phyloP scores from a whole-genome alignment of 2,329 filamentous ascomycete species.

The Microsporum audouinii region DNA sequence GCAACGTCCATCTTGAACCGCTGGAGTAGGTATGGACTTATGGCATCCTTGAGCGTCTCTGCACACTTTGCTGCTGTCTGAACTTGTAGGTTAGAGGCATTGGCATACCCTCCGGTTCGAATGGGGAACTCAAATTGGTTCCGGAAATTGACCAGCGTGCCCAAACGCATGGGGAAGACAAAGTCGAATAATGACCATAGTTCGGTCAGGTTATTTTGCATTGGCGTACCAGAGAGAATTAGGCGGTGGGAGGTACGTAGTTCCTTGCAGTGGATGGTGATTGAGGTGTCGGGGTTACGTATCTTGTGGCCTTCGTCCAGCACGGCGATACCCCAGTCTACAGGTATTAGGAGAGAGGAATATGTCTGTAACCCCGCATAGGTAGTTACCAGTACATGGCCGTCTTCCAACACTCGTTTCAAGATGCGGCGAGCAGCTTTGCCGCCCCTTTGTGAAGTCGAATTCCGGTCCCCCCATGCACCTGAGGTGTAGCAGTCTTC shows the following conservation, averaged over 20 bases:
- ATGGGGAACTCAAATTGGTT: constrained; percentile 92
- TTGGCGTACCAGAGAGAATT: constrained; percentile 90
- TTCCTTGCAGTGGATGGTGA: constrained; percentile 92
- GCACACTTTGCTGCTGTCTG: constrained; percentile 92
- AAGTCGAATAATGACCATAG: constrained; percentile 98
- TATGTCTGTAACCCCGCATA: constrained; percentile 95
- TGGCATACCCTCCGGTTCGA: constrained; percentile 83
- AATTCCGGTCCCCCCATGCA: constrained; percentile 38
- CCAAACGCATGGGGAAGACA: constrained; percentile 88
- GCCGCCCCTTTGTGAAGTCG: constrained; percentile 36
- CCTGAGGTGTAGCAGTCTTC: constrained; percentile 54
- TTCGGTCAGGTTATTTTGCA: constrained; percentile 93
- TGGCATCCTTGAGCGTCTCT: constrained; percentile 83
- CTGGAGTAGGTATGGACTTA: constrained; percentile 85
- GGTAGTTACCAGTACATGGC: constrained; percentile 88
- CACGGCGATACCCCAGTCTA: constrained; percentile 87
- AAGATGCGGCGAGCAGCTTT: constrained; percentile 70
- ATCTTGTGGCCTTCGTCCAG: constrained; percentile 98
- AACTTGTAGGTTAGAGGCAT: constrained; percentile 85
- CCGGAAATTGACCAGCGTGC: constrained; percentile 80
- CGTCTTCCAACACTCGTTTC: constrained; percentile 66
- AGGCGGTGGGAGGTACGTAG: constrained; percentile 78
- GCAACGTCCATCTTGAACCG: constrained; percentile 90
- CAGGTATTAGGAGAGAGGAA: constrained; percentile 64
- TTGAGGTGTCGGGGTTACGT: constrained; percentile 85